Conservation (phyloP, 345 rosid species). For the Hibiscus mutabilis region DNA sequence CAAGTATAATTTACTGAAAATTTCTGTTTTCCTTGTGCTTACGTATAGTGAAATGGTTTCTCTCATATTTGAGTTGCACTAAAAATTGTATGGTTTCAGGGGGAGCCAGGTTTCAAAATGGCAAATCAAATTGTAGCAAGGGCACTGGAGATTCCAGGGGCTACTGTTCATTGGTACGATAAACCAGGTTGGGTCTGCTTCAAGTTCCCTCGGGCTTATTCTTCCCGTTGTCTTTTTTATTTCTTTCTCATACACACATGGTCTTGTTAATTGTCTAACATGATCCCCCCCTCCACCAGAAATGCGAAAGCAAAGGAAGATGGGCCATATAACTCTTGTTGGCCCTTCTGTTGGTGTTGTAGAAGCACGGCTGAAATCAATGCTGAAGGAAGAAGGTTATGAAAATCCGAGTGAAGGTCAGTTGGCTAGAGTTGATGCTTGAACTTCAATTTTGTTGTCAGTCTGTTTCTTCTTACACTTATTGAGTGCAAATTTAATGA, state of each 20-base stretch:
- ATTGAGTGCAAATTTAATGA: background rate
- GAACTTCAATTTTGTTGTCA: background rate
- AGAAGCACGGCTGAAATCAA: conserved; percentile 47
- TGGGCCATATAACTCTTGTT: conserved; percentile 90
- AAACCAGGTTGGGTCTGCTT: conserved; percentile 65
- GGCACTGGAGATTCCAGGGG: conserved; percentile 63
- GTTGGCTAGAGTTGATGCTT: conserved; percentile 15
- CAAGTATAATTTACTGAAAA: background rate
- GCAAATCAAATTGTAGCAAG: conserved; percentile 61
- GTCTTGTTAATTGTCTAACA: background rate
- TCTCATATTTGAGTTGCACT: background rate
- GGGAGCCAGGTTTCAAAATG: conserved; percentile 65
- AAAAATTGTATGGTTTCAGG: conserved; percentile 36
- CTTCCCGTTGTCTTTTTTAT: background rate
- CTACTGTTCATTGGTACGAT: conserved; percentile 92
- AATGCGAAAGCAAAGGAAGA: conserved; percentile 88
- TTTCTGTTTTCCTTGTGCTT: conserved; percentile 1
- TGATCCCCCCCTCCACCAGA: conserved; percentile 26
- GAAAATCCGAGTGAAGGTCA: conserved; percentile 41
- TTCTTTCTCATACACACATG: background rate
- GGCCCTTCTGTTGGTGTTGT: conserved; percentile 66
- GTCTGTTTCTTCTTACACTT: conserved; percentile 1
- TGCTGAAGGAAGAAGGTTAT: conserved; percentile 41
- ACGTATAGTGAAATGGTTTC: background rate
- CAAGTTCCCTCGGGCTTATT: background rate